These are phyloP conservation scores for Sporobolus alterniflorus DNA, from an alignment of 202 grass and related monocot genomes.

Conservation along the genomic window DNA sequence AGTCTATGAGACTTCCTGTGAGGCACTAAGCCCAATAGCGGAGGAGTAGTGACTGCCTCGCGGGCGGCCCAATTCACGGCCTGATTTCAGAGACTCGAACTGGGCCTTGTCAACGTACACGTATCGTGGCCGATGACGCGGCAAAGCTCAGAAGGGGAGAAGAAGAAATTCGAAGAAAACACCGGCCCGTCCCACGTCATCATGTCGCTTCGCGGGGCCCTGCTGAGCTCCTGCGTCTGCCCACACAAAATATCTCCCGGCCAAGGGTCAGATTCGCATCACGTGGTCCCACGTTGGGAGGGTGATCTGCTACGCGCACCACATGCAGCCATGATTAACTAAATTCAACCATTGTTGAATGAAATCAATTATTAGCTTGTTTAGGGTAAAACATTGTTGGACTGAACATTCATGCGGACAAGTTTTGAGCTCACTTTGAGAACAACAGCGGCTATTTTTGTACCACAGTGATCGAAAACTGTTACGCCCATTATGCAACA, in stretches of 20 bases:
- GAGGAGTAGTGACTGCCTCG: too few relatives aligned
- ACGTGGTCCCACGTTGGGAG: not conserved
- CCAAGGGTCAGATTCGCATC: not conserved
- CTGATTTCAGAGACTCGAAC: not conserved
- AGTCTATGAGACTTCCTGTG: not conserved
- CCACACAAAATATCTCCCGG: conserved; percentile 28
- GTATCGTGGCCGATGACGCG: not conserved
- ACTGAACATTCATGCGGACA: too few relatives aligned
- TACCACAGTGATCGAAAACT: too few relatives aligned
- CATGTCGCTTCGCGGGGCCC: not conserved
- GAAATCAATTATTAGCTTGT: too few relatives aligned
- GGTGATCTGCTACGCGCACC: conserved; percentile 4
- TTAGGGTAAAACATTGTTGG: too few relatives aligned
- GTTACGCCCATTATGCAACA: too few relatives aligned
- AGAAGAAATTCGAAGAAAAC: not conserved
- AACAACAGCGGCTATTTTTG: too few relatives aligned
- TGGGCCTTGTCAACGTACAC: not conserved
- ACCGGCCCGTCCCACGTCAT: not conserved
- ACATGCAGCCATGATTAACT: not conserved
- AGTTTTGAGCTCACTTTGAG: too few relatives aligned
- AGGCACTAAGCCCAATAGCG: not conserved
- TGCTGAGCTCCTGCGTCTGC: not conserved
- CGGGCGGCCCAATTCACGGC: not conserved
- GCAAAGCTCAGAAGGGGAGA: not conserved
- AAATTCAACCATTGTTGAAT: not conserved